Evolutionary conservation across 2,329 filamentous ascomycete species (phyloP), one percentile per base, ranked within the genome.

Genomic region (Ceratocystis eucalypticola): DNA sequence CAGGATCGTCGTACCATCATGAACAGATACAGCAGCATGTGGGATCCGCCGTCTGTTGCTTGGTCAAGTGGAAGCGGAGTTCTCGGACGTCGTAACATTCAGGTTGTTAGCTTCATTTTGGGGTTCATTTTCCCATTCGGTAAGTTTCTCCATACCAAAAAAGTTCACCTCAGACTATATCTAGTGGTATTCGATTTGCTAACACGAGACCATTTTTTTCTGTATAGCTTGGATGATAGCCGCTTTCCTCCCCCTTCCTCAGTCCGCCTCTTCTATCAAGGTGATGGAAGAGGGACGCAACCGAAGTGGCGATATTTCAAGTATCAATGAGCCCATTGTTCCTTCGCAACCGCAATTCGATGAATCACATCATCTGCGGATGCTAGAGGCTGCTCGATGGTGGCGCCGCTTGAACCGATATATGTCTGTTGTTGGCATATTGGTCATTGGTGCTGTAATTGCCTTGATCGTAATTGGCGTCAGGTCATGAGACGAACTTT

Each of bases 101-200:
- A 95, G 74, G 81, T 93, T 37, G 78, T 88, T 64, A 77, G 89
- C 62, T 95, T 95, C 75, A 84, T 86, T 66, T 53, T 87, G 61
- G 91, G 91, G 28, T 95, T 95, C 72, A 77, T 93, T 61, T 84
- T 91, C 72, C 91, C 89, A 5, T 80, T 91, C 68, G 80, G 85
- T 88, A 76, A 75, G 84, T 75, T 44, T 46, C 17, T 64, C 65
- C 65, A 15, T 62, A 22, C 45, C 45, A 22, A 48, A 33, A 48
- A n/a, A 46, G 45, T 20, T 66, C 41, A 57, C 69, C 53, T 66
- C 65, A 5, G 41, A 45, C 50, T 55, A 6, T 28, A 28, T 28
- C 44, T 22, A 59, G 53, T 45, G 33, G 50, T 59, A 33, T 25
- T 72, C 72, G 72, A 70, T 69, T 67, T 61, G 50, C 68, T 70